These are phyloP conservation scores for Ophiostoma sp. DNA, from an alignment of 2,329 filamentous ascomycete genomes.

Conservation along the genomic window DNA sequence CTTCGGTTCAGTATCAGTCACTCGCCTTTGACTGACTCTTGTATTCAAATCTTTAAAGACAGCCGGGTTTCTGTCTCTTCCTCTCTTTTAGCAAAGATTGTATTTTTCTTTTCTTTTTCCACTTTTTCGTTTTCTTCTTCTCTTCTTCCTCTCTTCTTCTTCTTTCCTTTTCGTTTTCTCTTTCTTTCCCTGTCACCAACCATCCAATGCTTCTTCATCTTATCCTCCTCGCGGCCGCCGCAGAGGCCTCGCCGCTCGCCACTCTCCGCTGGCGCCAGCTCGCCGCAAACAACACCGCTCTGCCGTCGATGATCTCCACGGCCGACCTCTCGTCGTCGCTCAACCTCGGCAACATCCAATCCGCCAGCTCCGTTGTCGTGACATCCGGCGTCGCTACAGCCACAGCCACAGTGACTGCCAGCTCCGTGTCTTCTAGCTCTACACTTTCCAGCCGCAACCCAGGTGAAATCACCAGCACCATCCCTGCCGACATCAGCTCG, in stretches of 20 bases:
- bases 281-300: neutral
- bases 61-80: neutral
- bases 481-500: neutral
- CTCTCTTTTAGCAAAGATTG: neutral
- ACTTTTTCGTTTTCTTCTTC: neutral
- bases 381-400: neutral
- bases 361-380: neutral
- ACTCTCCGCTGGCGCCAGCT: neutral
- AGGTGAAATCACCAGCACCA: neutral
- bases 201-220: conserved; percentile 20
- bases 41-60: neutral
- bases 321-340: neutral
- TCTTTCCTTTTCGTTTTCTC: neutral
- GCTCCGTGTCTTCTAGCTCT: neutral
- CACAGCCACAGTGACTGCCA: neutral
- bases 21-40: neutral
- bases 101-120: neutral
- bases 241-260: conserved; percentile 30
- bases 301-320: neutral
- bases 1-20: neutral
- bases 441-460: neutral
- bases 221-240: conserved; percentile 21
- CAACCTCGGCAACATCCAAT: conserved; percentile 5
- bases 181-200: conserved; percentile 12
- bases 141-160: neutral